Evolutionary conservation across 352 stramenopile genomes (phyloP), one percentile per base, ranked within the genome.

Genomic region (Globisporangium radiosum): DNA sequence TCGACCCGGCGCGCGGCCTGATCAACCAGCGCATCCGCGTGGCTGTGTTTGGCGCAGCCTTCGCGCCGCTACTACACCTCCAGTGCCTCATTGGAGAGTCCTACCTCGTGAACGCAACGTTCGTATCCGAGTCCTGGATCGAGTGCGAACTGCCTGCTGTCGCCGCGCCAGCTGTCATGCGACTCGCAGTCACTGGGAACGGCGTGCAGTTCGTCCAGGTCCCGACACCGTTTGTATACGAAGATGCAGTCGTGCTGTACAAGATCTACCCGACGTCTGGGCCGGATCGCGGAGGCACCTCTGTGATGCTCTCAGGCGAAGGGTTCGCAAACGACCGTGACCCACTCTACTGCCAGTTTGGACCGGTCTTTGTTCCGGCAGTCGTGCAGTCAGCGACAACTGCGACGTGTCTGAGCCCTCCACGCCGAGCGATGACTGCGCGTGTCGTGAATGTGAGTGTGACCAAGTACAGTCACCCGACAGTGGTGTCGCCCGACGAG

Each of bases 41-140:
- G 10, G 70, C 69, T 40, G 71, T 85, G 45, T 53, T 50, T 40
- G 63, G 64, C 0, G 47, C 64, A 1, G 42, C 54, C 14, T 60
- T 85, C 10, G 66, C 66, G n/a, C 36, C 56, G 0, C 37, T 62
- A 15, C 61, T 73, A 19, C 59, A 69, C 0, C 11, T 85, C 0
- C 71, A 69, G 33, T 85, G 75, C 7, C 49, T 73, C 1, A 47
- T 83, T n/a, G 75, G 73, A 0, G 75, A 85, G 57, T 62, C 49
- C 0, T 47, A 65, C 25, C 39, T 63, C 43, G 62, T 73, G 9
- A 42, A 44, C 14, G 47, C 51, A 62, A 75, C 44, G 10, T 73
- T 42, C 56, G 49, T 47, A 47, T 76, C 63, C 48, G 65, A 62
- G 2, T 37, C 50, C 1, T 73, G 63, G 65, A 66, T 83, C 6